Base-by-base conservation (phyloP, 2,329 filamentous ascomycete genomes). In the Annulohypoxylon truncatum region DNA sequence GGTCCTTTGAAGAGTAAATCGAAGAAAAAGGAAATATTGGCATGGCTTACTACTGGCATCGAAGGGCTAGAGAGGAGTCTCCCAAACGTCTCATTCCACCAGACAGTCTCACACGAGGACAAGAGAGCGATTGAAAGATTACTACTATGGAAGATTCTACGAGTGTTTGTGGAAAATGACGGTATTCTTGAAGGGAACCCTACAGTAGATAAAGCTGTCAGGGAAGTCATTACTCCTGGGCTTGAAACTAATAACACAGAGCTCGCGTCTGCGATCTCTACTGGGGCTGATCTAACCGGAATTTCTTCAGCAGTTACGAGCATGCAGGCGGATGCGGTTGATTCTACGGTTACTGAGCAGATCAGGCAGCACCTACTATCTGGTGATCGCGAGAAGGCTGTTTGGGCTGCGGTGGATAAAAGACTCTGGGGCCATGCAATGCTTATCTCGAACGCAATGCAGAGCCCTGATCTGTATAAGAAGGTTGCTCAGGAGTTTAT, bases 391-490 rank as follows among this genome's bases (percentile, higher is more conserved):
- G 94, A 97, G 75, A 93, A 94, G 71, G 96, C 96, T 4, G 92
- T 96, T 0, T 98, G 95, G 95, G 85, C 91, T 69, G 94, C 96
- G 3, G 95, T 94, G 29, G 96, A 99, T 77, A 94, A 94, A 77
- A 89, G 94, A 51, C 83, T 99, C 2, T 99, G 96, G 96, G 96
- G 93, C 1, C 96, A 99, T 78, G 96, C 96, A 2, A 92, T 99
- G 86, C 84, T 99, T 18, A 90, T 99, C 33, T 91, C 96, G 1
- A 87, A 89, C 66, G 89, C 89, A 0, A 78, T 97, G 80, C 68
- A 72, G 5, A 96, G 93, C 1, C 83, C 92, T 50, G 92, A 93
- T 20, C 83, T 96, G 2, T 98, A 96, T 87, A 96, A 94, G 77
- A 92, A 96, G 76, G 94, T 99, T 24, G 89, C 94, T 0, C 94